phyloP scores from a whole-genome alignment of 441 rosid genomes.

The Syzygium syzygioides region DNA sequence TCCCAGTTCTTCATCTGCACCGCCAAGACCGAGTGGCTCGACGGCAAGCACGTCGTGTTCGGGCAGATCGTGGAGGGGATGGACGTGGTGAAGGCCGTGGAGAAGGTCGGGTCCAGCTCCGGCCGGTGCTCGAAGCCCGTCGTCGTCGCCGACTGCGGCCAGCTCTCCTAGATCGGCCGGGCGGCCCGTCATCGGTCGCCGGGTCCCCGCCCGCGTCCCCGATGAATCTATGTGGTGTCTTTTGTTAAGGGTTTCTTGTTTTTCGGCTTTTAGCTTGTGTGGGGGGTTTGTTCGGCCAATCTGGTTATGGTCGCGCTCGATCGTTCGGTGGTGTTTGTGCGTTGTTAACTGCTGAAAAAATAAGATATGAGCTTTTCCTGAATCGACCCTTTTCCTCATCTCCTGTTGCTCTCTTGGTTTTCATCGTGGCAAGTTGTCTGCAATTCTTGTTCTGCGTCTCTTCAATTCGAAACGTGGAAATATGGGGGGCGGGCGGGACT shows the following conservation, averaged over 20 bases:
- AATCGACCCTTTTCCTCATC: not conserved
- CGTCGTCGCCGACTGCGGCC: not conserved
- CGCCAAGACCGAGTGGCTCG: slow-evolving; percentile 14
- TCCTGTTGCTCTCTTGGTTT: not conserved
- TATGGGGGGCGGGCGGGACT: not conserved
- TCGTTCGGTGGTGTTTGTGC: not conserved
- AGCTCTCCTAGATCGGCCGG: not conserved
- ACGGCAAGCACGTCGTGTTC: slow-evolving; percentile 7
- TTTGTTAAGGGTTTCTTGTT: not conserved
- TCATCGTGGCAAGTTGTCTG: not conserved
- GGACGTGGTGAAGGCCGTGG: slow-evolving; percentile 6
- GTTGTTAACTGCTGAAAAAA: not conserved
- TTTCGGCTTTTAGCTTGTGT: not conserved
- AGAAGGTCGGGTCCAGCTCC: slow-evolving; percentile 5
- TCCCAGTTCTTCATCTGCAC: slow-evolving; percentile 18
- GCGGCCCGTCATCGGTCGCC: not conserved
- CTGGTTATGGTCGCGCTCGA: not conserved
- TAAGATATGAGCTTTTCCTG: not conserved
- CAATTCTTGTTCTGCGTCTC: not conserved
- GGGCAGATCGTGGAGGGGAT: slow-evolving; percentile 1
- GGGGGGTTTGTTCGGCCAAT: not conserved
- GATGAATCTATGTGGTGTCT: not conserved
- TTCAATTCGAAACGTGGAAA: not conserved
- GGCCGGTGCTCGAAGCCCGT: slow-evolving; percentile 8
- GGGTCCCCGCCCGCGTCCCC: not conserved